Base-by-base conservation (phyloP, 768 basidiomycete genomes). In the Dioszegia aurantiaca region DNA sequence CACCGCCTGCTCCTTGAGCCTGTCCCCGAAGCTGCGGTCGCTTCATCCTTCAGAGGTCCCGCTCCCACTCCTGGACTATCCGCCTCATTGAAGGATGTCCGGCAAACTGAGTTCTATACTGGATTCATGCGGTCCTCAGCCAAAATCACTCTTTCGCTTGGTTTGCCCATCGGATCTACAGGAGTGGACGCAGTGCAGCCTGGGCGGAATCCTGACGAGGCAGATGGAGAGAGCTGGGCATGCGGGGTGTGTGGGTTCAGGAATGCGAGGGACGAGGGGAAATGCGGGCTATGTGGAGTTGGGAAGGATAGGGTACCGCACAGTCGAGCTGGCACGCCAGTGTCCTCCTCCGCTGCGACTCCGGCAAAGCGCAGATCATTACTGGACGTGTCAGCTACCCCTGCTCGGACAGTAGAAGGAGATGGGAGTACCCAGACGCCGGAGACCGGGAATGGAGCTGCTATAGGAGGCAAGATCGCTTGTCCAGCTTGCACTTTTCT, bases 401-500 rank as follows among this genome's bases (percentile, higher is more conserved):
- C 33, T 33, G 33, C 33, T 33, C 33, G 33, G 33, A 33, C 33
- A n/a, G n/a, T n/a, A n/a, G n/a, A n/a, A n/a, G n/a, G n/a, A n/a
- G n/a, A n/a, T 30, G 26, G 21, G 40, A 23, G n/a, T 56, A 26
- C 12, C 17, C 53, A 26, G 23, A 10, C 1, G 2, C 30, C 48
- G 21, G n/a, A 26, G 21, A 54, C 59, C 3, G 39, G 58, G n/a
- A 9, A 55, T 6, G 45, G 62, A 23, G 17, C 64, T 41, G n/a
- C 53, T 17, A n/a, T 39, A 36, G 56, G 73, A 17, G 75, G 76
- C 1, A 72, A 81, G 31, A 80, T 87, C 42, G 77, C 87, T 14
- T 99, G 94, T 75, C 82, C 86, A 1, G 85, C 85, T 1, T 99
- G 95, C 73, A 98, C 94, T 1, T 99, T 93, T 73, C 79, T 93